These are phyloP conservation scores for Ophiocordyceps camponoti-leonardi DNA, from an alignment of 2,329 filamentous ascomycete species.

Conservation along the genomic window DNA sequence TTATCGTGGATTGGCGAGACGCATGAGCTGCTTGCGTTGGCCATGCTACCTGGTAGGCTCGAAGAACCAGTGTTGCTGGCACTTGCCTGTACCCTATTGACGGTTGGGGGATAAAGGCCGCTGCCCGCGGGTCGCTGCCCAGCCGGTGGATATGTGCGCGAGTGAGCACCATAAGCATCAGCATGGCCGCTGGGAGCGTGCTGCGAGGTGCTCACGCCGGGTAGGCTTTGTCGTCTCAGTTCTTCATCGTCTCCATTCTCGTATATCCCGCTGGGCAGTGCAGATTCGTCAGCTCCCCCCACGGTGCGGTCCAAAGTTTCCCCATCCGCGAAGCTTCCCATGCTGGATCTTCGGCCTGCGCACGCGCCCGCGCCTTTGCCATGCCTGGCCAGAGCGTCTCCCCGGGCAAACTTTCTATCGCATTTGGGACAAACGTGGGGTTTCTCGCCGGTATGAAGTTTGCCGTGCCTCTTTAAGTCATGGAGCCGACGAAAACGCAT, in stretches of 20 bases:
- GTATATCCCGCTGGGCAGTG: slow-evolving; percentile 39
- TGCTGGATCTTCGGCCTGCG: slow-evolving; percentile 75
- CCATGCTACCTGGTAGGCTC: slow-evolving; percentile 27
- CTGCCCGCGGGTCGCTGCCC: slow-evolving; percentile 31
- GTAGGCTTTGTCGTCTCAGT: slow-evolving; percentile 50
- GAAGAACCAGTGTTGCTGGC: slow-evolving; percentile 38
- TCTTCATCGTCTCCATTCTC: slow-evolving; percentile 43
- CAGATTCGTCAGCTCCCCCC: slow-evolving; percentile 33
- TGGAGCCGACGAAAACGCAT: slow-evolving; percentile 85
- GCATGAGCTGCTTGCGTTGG: slow-evolving; percentile 31
- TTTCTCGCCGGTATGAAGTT: slow-evolving; percentile 90
- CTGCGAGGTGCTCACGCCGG: slow-evolving; percentile 58
- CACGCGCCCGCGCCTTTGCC: slow-evolving; percentile 93
- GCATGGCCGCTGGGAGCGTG: slow-evolving; percentile 35
- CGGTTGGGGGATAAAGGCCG: slow-evolving; percentile 45
- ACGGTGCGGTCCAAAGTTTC: slow-evolving; percentile 47
- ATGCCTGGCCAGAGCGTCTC: slow-evolving; percentile 85
- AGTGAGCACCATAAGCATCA: slow-evolving; percentile 39
- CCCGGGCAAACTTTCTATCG: slow-evolving; percentile 83
- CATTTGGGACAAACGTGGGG: slow-evolving; percentile 92
- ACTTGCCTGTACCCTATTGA: slow-evolving; percentile 32
- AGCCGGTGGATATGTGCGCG: slow-evolving; percentile 66
- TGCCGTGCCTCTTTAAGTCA: slow-evolving; percentile 89
- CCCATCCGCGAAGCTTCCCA: slow-evolving; percentile 65
- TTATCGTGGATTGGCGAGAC: slow-evolving; percentile 27